phyloP scores from a whole-genome alignment of 352 stramenopile genomes.

The Blastocystis sp. region DNA sequence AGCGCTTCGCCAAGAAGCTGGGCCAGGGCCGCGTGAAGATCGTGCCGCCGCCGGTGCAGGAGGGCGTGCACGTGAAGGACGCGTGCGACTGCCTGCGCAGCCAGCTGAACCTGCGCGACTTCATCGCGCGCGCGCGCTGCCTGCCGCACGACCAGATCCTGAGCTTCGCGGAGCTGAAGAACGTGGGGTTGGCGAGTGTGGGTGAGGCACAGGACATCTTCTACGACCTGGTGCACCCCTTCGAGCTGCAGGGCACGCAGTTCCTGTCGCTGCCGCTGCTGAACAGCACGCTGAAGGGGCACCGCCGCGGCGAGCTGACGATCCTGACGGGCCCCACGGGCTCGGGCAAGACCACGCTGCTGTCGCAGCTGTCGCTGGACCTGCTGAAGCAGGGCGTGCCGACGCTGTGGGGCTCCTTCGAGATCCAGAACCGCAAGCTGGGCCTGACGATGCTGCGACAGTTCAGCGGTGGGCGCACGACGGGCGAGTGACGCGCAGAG shows the following conservation, averaged over 20 bases:
- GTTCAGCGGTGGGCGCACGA: constrained; percentile 70
- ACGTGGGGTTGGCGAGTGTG: constrained; percentile 71
- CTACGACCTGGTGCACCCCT: constrained; percentile 88
- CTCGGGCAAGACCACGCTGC: constrained; percentile 87
- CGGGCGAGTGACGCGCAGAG: neutral
- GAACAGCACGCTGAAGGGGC: constrained; percentile 91
- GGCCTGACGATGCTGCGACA: constrained; percentile 96
- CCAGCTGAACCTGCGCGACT: constrained; percentile 81
- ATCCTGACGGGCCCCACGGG: constrained; percentile 94
- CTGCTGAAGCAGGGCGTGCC: constrained; percentile 87
- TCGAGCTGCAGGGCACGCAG: constrained; percentile 85
- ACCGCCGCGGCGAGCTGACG: constrained; percentile 92
- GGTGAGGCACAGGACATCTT: constrained; percentile 76
- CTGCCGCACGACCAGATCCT: constrained; percentile 88
- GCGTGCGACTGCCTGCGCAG: constrained; percentile 92
- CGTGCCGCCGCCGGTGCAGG: constrained; percentile 60
- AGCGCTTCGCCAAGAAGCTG: constrained; percentile 93
- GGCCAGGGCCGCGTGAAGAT: constrained; percentile 77
- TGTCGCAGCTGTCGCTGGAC: constrained; percentile 86
- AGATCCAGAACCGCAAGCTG: constrained; percentile 95
- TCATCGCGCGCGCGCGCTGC: constrained; percentile 80
- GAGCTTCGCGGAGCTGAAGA: constrained; percentile 85
- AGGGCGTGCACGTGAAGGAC: constrained; percentile 83
- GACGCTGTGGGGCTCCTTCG: constrained; percentile 96
- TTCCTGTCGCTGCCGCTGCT: constrained; percentile 88